Conservation (phyloP, 2,329 filamentous ascomycete species). For the Trichoderma sp. region DNA sequence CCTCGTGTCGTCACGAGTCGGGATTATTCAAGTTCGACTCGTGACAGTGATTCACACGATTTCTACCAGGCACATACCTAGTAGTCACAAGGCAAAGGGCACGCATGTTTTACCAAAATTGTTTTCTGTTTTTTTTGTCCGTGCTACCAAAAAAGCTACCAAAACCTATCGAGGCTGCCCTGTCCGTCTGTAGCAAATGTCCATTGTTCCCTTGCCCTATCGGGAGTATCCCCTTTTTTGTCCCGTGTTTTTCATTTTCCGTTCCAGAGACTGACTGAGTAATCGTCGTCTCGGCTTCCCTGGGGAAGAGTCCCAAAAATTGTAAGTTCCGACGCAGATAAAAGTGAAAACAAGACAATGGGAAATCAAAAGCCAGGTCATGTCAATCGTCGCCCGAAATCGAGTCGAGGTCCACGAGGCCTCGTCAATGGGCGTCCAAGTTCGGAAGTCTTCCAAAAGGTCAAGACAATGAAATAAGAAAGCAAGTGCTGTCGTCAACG, state of each 20-base stretch:
- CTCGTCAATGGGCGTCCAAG: slow-evolving; percentile 14
- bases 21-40: no score
- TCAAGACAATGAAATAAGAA: slow-evolving; percentile 1
- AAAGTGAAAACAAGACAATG: not conserved
- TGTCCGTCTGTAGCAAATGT: slow-evolving; percentile 20
- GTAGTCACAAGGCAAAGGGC: not conserved
- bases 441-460: not conserved
- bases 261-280: not conserved
- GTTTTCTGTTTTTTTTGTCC: slow-evolving; percentile 17
- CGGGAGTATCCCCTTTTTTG: not conserved
- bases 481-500: slow-evolving; percentile 16
- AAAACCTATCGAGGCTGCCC: slow-evolving; percentile 19
- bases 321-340: slow-evolving; percentile 10
- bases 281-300: slow-evolving; percentile 7
- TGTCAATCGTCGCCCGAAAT: slow-evolving; percentile 20
- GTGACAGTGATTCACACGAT: no score
- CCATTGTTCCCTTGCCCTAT: not conserved
- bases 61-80: not conserved
- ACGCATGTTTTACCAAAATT: slow-evolving; percentile 17
- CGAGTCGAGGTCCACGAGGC: slow-evolving; percentile 5
- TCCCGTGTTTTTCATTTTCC: slow-evolving; percentile 5
- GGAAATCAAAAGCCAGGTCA: slow-evolving; percentile 17
- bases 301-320: slow-evolving; percentile 22
- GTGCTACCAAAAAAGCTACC: slow-evolving; percentile 4
- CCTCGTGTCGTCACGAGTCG: no score